Evolutionary conservation across 129 eudicot genomes (phyloP).

Genomic region (Silybum marianum): DNA sequence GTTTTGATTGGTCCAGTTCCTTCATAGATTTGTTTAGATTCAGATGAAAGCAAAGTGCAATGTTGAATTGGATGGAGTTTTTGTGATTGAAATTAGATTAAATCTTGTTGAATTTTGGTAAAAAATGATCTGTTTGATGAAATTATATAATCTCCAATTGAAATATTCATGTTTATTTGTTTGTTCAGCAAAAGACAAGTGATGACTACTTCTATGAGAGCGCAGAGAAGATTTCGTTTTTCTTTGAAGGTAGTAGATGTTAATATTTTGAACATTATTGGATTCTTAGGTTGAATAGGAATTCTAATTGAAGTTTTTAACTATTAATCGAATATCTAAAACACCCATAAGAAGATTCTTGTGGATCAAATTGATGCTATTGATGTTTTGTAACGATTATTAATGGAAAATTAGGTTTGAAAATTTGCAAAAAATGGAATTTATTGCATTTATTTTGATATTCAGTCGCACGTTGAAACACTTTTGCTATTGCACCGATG

Average conservation of each 20-base stretch:
- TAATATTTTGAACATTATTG: neutral
- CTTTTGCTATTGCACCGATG: neutral
- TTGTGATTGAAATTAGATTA: neutral
- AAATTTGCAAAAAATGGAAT: neutral
- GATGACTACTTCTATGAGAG: conserved; percentile 92
- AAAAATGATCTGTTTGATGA: neutral
- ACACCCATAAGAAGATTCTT: neutral
- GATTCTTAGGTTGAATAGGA: neutral
- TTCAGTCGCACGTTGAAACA: neutral
- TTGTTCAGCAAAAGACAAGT: conserved; percentile 59
- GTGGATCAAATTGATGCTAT: conserved; percentile 1
- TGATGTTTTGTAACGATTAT: neutral
- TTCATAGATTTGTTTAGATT: neutral
- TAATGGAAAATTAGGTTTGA: neutral
- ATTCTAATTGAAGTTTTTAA: neutral
- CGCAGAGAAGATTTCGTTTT: conserved; percentile 89
- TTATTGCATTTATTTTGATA: neutral
- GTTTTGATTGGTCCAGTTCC: neutral
- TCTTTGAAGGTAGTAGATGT: conserved; percentile 91
- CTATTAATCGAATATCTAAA: conserved; percentile 8
- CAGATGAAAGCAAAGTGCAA: neutral
- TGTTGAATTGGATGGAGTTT: neutral
- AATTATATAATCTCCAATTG: neutral
- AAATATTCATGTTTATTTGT: neutral
- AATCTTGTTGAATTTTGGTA: neutral